Base-by-base conservation (phyloP, 495 filamentous ascomycete genomes). In the Thermothielavioides terrestris region DNA sequence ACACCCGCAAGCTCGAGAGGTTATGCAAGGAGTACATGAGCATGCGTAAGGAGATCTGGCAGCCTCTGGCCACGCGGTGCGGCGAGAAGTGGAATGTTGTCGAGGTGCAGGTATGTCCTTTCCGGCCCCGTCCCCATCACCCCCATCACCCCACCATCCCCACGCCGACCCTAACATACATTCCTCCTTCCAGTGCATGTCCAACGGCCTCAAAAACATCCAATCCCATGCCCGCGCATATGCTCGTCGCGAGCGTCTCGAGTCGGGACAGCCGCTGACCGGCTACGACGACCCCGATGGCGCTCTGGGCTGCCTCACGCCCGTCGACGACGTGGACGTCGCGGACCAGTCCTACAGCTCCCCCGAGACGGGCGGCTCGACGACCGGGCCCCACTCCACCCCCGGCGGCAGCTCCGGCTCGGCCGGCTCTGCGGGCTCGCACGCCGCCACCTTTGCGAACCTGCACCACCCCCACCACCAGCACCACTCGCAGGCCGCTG, bases 41-140 rank as follows among this genome's bases (percentile, higher is more conserved):
- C 28, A 71, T 81, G 65, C 75, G 85, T 42, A 77, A 81, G 58
- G 77, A 86, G 63, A 86, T 86, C 63, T 89, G 85, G 85, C 74
- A 72, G 42, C 66, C 76, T 8, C 68, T 89, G 10, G 83, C 81
- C 6, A 64, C 72, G 6, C 63, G 74, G 30, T 72, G 82, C 15
- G 82, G 80, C 25, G 80, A 86, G 58, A 83, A 81, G 55, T 88
- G 84, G 84, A 69, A 73, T 22, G 68, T 80, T 25, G 80, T 88
- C 34, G 85, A 89, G 66, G 63, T 68, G 35, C 85, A 85, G 73
- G 85, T 87, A 60, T 49, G 77, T 61, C 45, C 53, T n/a, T 28
- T 15, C n/a, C 11, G 4, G 12, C 17, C 44, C 22, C 40, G n/a
- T n/a, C n/a, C n/a, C n/a, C n/a, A n/a, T n/a, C n/a, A n/a, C 35